phyloP scores from a whole-genome alignment of 495 filamentous ascomycete species.

The Penicillium robsamsonii region DNA sequence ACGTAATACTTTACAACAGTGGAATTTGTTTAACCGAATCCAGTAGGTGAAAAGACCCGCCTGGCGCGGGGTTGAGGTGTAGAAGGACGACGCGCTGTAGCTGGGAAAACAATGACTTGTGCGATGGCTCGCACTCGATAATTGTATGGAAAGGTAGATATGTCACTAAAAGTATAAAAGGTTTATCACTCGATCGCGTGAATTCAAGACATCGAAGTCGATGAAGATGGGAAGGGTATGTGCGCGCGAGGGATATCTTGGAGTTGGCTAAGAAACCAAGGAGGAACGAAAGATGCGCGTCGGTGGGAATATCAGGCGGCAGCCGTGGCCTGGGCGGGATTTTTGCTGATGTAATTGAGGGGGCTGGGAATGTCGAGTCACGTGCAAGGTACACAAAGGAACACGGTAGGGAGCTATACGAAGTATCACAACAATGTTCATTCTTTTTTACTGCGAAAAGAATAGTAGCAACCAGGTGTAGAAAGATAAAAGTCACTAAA shows the following conservation, averaged over 20 bases:
- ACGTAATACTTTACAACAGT: constrained; percentile 10
- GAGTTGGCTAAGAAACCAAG: constrained; percentile 30
- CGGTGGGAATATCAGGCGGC: constrained; percentile 27
- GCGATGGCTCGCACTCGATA: constrained; percentile 16
- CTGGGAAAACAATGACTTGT: constrained; percentile 39
- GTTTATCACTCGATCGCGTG: constrained; percentile 15
- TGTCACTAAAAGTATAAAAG: constrained; percentile 8
- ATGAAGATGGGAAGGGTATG: constrained; percentile 1
- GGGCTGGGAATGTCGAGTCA: constrained; percentile 26
- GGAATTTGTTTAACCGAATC: constrained; percentile 13
- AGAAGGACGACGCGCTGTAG: constrained; percentile 40
- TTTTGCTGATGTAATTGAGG: constrained; percentile 27
- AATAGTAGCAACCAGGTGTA: neutral
- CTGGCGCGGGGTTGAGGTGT: constrained; percentile 41
- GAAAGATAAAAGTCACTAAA: neutral
- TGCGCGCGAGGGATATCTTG: constrained; percentile 21
- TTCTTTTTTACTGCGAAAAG: neutral
- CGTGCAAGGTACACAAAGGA: neutral
- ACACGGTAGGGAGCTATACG: neutral
- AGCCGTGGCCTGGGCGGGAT: constrained; percentile 14
- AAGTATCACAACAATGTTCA: neutral
- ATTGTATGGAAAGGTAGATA: constrained; percentile 1
- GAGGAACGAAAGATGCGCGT: constrained; percentile 27
- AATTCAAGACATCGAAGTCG: constrained; percentile 16
- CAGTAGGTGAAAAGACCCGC: constrained; percentile 30